Percentiles rank a stretch among this genome's conserved stretches.
These are phyloP conservation scores for Monilinia polystroma DNA, from an alignment of 2,329 filamentous ascomycete genomes.

Conservation along the genomic window DNA sequence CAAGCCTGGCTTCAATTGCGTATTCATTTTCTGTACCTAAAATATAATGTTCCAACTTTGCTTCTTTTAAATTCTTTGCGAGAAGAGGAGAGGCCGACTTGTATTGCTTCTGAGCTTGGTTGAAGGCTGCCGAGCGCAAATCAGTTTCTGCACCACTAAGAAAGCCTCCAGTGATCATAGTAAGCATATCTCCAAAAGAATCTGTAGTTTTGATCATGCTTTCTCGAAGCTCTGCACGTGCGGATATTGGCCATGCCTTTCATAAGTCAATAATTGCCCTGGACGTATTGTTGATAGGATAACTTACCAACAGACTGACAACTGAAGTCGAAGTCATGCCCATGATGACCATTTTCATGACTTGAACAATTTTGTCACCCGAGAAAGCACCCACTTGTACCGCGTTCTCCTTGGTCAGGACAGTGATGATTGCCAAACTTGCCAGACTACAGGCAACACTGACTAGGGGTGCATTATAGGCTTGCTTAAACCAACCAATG, in stretches of 20 bases:
- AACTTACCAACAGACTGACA: constrained; percentile 70
- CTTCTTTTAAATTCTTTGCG: constrained; percentile 75
- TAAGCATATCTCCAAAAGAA: constrained; percentile 76
- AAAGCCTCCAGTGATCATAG: constrained; percentile 79
- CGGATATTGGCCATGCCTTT: constrained; percentile 63
- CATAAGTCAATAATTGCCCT: neutral
- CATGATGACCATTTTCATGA: constrained; percentile 80
- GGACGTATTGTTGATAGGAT: no score
- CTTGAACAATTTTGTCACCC: constrained; percentile 75
- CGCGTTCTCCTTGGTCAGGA: constrained; percentile 87
- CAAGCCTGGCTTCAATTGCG: constrained; percentile 72
- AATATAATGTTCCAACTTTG: constrained; percentile 85
- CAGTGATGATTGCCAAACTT: constrained; percentile 83
- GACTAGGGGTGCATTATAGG: constrained; percentile 72
- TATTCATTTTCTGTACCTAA: constrained; percentile 78
- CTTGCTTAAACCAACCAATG: constrained; percentile 84
- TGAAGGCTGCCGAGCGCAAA: constrained; percentile 64
- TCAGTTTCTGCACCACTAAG: constrained; percentile 80
- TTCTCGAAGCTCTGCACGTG: constrained; percentile 68
- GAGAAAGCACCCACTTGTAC: constrained; percentile 81
- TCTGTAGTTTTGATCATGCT: constrained; percentile 73
- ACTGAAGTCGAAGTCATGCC: constrained; percentile 69
- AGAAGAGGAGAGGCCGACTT: constrained; percentile 67
- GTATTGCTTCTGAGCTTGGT: constrained; percentile 61
- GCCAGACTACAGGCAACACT: constrained; percentile 83